These are phyloP conservation scores for Achaetomium macrosporum DNA, from an alignment of 2,329 filamentous ascomycete genomes.

Conservation along the genomic window DNA sequence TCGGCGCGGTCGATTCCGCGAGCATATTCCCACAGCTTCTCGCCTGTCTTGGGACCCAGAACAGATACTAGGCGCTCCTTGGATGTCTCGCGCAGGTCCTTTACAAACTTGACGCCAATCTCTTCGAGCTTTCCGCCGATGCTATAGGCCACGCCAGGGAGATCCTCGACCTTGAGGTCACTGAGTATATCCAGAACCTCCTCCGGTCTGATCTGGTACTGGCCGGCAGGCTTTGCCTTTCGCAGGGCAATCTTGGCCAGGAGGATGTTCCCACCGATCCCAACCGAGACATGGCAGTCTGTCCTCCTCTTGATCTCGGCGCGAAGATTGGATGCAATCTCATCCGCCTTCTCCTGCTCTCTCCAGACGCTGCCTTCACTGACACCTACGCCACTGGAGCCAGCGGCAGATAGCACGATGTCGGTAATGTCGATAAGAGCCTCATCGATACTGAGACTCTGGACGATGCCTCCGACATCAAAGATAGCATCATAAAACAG, in stretches of 20 bases:
- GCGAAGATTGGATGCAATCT: constrained; percentile 63
- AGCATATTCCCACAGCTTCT: constrained; percentile 84
- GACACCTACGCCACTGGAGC: constrained; percentile 58
- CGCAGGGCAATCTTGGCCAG: constrained; percentile 86
- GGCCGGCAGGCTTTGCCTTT: constrained; percentile 90
- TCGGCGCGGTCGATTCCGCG: constrained; percentile 80
- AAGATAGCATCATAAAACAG: constrained; percentile 84
- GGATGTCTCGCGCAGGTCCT: constrained; percentile 70
- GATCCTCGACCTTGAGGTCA: constrained; percentile 67
- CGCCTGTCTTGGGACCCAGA: constrained; percentile 87
- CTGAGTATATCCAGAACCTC: constrained; percentile 72
- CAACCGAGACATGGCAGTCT: constrained; percentile 82
- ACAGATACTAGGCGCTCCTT: constrained; percentile 68
- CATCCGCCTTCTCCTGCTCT: constrained; percentile 73
- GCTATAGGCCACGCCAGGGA: constrained; percentile 90
- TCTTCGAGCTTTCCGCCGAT: constrained; percentile 85
- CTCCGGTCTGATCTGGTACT: constrained; percentile 80
- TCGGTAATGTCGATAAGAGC: constrained; percentile 78
- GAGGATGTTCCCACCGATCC: constrained; percentile 85
- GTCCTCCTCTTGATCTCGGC: constrained; percentile 67
- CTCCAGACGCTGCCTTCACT: constrained; percentile 65
- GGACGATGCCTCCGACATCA: constrained; percentile 72
- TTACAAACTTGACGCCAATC: constrained; percentile 73
- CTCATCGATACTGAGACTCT: constrained; percentile 96
- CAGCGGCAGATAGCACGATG: constrained; percentile 59